A percentile compares a stretch with the other conserved stretches of the same genome.
Evolutionary conservation across 352 stramenopile species (phyloP).

Genomic region (Peronospora farinosa): DNA sequence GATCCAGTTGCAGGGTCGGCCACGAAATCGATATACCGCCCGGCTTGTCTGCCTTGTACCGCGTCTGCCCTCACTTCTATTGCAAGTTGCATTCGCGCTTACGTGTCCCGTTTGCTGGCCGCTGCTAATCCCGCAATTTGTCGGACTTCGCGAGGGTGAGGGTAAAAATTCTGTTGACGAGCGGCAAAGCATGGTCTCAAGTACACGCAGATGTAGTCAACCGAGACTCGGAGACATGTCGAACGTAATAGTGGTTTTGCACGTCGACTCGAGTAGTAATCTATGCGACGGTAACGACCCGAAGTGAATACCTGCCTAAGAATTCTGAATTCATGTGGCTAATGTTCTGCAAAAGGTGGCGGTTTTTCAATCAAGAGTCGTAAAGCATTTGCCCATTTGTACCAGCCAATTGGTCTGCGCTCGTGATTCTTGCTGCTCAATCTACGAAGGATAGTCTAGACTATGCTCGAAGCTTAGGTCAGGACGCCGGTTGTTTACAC

Average conservation of each 20-base stretch:
- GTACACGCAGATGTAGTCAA: neutral
- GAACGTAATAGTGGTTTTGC: neutral
- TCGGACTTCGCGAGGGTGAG: no score
- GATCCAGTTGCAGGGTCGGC: neutral
- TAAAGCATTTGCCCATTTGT: neutral
- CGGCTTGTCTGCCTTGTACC: slow-evolving; percentile 18
- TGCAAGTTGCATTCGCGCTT: slow-evolving; percentile 6
- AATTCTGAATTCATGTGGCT: slow-evolving; percentile 5
- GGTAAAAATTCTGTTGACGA: slow-evolving; percentile 4
- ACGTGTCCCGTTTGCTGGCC: slow-evolving; percentile 17
- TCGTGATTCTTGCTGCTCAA: slow-evolving; percentile 5
- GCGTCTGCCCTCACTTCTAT: slow-evolving; percentile 11
- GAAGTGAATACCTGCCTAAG: slow-evolving; percentile 4
- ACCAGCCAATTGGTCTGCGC: neutral
- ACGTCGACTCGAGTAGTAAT: neutral
- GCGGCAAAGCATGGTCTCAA: neutral
- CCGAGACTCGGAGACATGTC: slow-evolving; percentile 9
- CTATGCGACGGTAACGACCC: slow-evolving; percentile 10
- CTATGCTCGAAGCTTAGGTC: neutral
- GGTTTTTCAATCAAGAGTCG: slow-evolving; percentile 2
- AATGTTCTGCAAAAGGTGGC: slow-evolving; percentile 1
- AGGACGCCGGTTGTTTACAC: neutral
- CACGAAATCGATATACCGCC: slow-evolving; percentile 12
- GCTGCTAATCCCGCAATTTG: slow-evolving; percentile 1
- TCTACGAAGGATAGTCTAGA: neutral